Evolutionary conservation across 2,329 filamentous ascomycete species (phyloP).

Genomic region (Zymoseptoria tritici): DNA sequence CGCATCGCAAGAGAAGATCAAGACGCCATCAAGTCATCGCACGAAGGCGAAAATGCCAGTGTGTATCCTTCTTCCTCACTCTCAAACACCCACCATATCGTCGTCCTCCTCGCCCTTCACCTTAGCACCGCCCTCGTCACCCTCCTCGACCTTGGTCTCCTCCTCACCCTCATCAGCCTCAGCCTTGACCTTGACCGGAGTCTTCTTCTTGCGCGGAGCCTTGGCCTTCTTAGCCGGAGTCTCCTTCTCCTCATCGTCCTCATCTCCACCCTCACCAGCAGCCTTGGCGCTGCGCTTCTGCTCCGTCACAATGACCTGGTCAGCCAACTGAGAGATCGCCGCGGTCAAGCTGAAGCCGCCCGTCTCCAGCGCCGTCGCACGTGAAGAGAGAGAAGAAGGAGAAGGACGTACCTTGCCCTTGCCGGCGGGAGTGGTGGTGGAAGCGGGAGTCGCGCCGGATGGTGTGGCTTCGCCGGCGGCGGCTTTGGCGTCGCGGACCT

Average conservation of each 20-base stretch:
- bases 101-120: slow-evolving; percentile 5
- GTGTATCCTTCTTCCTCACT: background rate
- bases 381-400: background rate
- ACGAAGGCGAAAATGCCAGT: background rate
- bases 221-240: slow-evolving; percentile 7
- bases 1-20: background rate
- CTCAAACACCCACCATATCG: background rate
- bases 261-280: slow-evolving; percentile 9
- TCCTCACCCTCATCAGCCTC: slow-evolving; percentile 8
- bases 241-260: slow-evolving; percentile 5
- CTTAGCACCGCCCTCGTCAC: slow-evolving; percentile 4
- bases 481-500: slow-evolving; percentile 18
- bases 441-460: background rate
- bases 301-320: background rate
- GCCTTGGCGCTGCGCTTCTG: slow-evolving; percentile 20
- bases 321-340: background rate
- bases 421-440: slow-evolving; percentile 1
- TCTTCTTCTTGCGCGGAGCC: slow-evolving; percentile 13
- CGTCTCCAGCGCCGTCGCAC: background rate
- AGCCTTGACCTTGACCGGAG: slow-evolving; percentile 9
- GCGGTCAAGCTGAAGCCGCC: background rate
- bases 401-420: slow-evolving; percentile 12
- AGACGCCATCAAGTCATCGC: background rate
- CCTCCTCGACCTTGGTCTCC: background rate
- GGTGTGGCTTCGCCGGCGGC: slow-evolving; percentile 3